A percentile compares a stretch with the other conserved stretches of the same genome.
Evolutionary conservation across 768 basidiomycete species (phyloP).

Genomic region (Termitomyces sp.): DNA sequence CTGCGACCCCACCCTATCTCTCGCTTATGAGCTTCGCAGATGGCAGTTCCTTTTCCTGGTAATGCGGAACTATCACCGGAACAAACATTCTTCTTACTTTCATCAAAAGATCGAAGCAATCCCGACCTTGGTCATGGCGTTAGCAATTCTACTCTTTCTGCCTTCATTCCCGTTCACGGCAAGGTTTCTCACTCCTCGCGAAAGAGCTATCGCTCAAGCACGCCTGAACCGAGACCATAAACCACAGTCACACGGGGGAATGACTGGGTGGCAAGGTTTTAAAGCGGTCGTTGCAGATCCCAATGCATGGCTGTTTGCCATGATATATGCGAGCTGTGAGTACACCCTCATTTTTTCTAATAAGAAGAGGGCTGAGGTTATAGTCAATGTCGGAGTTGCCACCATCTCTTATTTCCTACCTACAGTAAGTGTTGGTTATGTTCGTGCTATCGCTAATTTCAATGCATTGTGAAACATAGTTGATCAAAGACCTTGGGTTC

Average conservation of each 20-base stretch:
- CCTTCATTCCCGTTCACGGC: slow-evolving; percentile 54
- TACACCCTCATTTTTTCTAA: background rate
- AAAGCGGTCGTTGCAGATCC: slow-evolving; percentile 44
- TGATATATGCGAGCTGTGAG: slow-evolving; percentile 49
- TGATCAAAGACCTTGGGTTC: slow-evolving; percentile 53
- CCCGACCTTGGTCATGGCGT: slow-evolving; percentile 48
- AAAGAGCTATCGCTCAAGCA: slow-evolving; percentile 54
- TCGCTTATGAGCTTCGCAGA: slow-evolving; percentile 17
- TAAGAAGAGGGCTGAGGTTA: background rate
- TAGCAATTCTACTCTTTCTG: slow-evolving; percentile 41
- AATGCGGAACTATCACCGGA: slow-evolving; percentile 1
- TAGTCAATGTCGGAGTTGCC: slow-evolving; percentile 53
- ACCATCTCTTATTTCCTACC: slow-evolving; percentile 54
- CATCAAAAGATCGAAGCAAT: slow-evolving; percentile 45
- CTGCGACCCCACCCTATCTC: slow-evolving; percentile 8
- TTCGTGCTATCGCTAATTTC: background rate
- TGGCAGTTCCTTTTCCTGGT: slow-evolving; percentile 61
- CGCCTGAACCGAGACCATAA: slow-evolving; percentile 49
- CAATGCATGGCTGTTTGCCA: slow-evolving; percentile 49
- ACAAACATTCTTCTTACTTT: background rate
- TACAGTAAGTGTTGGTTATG: slow-evolving; percentile 28
- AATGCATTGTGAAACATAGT: slow-evolving; percentile 18
- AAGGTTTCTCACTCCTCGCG: slow-evolving; percentile 44
- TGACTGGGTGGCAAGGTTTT: slow-evolving; percentile 52
- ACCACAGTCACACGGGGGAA: slow-evolving; percentile 53